Evolutionary conservation across 352 stramenopile species (phyloP).

Genomic region (Globisporangium canariense): DNA sequence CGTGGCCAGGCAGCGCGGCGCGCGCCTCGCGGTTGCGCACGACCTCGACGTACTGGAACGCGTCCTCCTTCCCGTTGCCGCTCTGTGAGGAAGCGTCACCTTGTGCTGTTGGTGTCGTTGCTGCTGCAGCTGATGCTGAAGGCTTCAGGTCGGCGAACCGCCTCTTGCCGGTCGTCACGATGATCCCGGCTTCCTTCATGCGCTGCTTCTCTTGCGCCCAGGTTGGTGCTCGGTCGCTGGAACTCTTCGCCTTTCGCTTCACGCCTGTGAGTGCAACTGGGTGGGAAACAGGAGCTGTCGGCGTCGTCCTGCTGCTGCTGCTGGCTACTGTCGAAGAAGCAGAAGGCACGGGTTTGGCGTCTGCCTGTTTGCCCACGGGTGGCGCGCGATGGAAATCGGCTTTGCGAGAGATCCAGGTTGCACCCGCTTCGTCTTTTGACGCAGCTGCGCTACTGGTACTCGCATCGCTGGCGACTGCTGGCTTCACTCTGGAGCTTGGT

Average conservation of each 20-base stretch:
- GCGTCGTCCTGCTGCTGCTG: background rate
- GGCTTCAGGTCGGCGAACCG: background rate
- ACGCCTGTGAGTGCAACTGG: background rate
- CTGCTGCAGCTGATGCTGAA: background rate
- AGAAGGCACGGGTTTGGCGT: background rate
- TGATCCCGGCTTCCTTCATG: slow-evolving; percentile 8
- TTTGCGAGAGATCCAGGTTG: slow-evolving; percentile 12
- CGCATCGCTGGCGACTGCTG: background rate
- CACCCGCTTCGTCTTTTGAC: background rate
- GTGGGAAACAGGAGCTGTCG: background rate
- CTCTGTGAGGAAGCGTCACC: background rate
- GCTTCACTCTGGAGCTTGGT: background rate
- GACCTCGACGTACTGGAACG: slow-evolving; percentile 67
- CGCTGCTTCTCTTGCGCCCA: slow-evolving; percentile 46
- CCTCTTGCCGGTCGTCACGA: background rate
- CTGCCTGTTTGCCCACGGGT: background rate
- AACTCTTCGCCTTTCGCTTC: background rate
- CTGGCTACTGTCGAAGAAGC: background rate
- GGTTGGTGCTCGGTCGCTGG: slow-evolving; percentile 18
- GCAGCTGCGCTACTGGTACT: background rate
- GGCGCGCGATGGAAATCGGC: slow-evolving; percentile 7
- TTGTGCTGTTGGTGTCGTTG: background rate
- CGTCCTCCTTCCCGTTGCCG: slow-evolving; percentile 21
- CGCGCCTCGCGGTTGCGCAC: slow-evolving; percentile 69
- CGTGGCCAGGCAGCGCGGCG: slow-evolving; percentile 50